Evolutionary conservation across 1,284 basidiomycete genomes (phyloP), one percentile per base, ranked within the genome.

Genomic region (Cutaneotrichosporon sp.): DNA sequence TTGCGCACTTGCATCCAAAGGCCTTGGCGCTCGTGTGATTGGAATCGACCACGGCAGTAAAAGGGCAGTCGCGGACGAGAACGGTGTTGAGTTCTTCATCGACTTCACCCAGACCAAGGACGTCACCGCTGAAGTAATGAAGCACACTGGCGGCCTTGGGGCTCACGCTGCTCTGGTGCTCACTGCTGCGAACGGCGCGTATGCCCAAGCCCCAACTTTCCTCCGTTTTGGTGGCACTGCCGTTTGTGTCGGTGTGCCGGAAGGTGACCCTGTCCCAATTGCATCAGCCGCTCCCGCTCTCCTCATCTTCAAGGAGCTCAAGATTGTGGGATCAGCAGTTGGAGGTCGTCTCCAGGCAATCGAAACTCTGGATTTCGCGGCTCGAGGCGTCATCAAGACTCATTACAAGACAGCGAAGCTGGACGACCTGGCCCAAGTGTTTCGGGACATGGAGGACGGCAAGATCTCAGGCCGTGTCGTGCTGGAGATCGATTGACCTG

Each of bases 81-180:
- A 88, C 45, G 89, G 89, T 41, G 87, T 86, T 0, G 85, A 87
- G 62, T 77, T 77, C 46, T 91, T 85, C 81, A 80, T 92, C 61
- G 88, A 92, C 76, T 90, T 88, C 77, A 82, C 79, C 57, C 78
- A 61, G 33, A 55, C 52, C 39, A 68, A 72, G 58, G 67, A 64
- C 49, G 52, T 62, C 17, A 41, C 34, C 16, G 33, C 29, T 10
- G 50, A 42, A 34, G 46, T 51, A 9, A 20, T 26, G 22, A 26
- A 49, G 38, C 24, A 45, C 31, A 51, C 86, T 0, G 86, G 79
- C 46, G 88, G 87, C 2, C 68, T 77, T 5, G 88, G 88, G 25
- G 82, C 88, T 0, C 88, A 92, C 67, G 81, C 83, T 6, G 81
- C 84, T 0, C 69, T 90, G 53, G 81, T 90, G 41, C 84, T 85